Conservation (phyloP, 208 protist genomes). For the Crithidia fasciculata region DNA sequence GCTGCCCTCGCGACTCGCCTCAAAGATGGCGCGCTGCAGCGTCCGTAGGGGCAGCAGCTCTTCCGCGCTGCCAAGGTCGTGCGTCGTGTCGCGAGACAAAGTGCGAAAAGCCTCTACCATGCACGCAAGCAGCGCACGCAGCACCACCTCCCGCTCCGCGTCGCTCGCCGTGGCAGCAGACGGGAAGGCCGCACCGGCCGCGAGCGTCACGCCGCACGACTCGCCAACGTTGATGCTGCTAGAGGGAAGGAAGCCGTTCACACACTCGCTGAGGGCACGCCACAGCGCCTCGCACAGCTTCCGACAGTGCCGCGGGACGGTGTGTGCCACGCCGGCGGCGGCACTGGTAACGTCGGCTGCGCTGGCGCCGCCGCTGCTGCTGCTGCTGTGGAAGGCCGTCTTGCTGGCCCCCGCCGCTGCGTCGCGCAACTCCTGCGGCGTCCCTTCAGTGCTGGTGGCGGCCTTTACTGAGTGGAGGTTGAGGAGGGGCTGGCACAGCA, state of each 20-base stretch:
- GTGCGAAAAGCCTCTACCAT: conserved; percentile 20
- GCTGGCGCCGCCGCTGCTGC: not conserved
- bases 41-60: conserved; percentile 36
- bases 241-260: conserved; percentile 8
- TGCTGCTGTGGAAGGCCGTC: not conserved
- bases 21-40: conserved; percentile 29
- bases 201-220: not conserved
- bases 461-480: not conserved
- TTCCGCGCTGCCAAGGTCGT: not conserved
- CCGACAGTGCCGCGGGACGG: conserved; percentile 28
- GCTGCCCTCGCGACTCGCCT: conserved; percentile 21
- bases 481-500: conserved; percentile 30
- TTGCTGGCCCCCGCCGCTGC: not conserved
- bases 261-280: conserved; percentile 25
- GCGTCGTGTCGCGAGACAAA: not conserved
- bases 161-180: not conserved
- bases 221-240: not conserved
- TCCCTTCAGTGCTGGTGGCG: not conserved
- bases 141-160: conserved; percentile 17
- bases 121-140: conserved; percentile 8
- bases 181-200: not conserved
- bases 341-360: not conserved
- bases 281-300: conserved; percentile 29
- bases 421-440: not conserved
- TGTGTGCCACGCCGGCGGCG: not conserved